Evolutionary conservation across 352 stramenopile species (phyloP), one percentile per base, ranked within the genome.

Genomic region (Globisporangium camurandrum): DNA sequence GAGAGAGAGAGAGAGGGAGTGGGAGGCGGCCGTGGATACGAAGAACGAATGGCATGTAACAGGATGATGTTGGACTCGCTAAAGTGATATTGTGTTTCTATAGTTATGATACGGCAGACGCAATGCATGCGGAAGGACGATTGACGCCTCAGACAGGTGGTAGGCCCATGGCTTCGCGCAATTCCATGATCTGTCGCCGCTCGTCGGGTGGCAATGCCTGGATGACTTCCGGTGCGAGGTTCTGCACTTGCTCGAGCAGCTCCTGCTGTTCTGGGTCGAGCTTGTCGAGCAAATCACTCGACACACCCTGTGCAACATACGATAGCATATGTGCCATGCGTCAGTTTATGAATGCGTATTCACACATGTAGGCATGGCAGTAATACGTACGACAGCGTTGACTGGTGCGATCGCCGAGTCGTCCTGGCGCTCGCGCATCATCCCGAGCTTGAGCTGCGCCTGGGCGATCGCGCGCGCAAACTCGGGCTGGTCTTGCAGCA

Each of bases 181-280:
- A 62, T 56, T 91, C 76, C 79, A 91, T 91, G 55, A 91, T 88
- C 59, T 91, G 79, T 34, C 73, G 69, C 26, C 79, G 74, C 55
- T 91, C 75, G 20, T 80, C 76, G 5, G 61, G 67, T 19, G 79
- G 79, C 31, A 91, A 60, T 39, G 74, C 77, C 63, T 88, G 76
- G 56, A 91, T 91, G 34, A 88, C 72, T 59, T 91, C 79, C 0
- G 76, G 79, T 33, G 79, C 76, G 41, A 91, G 59, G 59, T 91
- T 88, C 51, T 86, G 76, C 50, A 91, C 75, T 51, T 91, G 71
- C 40, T 88, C 76, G 31, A 91, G 70, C 38, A 91, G 54, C 46
- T 85, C 70, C 46, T 91, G 79, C 46, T 91, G 79, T 59, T 87
- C 79, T 17, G 68, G 68, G 55, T 91, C 79, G 44, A 91, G 59